A percentile compares a stretch with the other conserved stretches of the same genome.
Conservation (phyloP, 78 protist species). For the Salpingoeca rosetta region DNA sequence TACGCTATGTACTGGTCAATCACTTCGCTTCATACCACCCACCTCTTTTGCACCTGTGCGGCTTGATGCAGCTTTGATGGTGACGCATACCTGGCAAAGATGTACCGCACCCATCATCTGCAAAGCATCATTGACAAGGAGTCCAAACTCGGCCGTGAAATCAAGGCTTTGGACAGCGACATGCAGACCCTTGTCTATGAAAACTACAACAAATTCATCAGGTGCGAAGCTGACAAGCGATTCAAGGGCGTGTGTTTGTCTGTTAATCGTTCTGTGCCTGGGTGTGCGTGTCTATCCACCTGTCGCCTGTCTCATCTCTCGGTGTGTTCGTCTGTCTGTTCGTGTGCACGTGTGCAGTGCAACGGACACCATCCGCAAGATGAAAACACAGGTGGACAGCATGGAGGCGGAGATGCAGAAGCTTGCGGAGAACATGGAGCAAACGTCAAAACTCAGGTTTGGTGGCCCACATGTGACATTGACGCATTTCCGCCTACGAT, state of each 20-base stretch:
- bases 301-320: too few relatives aligned
- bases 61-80: slow-evolving; percentile 11
- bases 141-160: slow-evolving; percentile 10
- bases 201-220: slow-evolving; percentile 88
- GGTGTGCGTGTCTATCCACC: too few relatives aligned
- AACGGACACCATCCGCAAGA: slow-evolving; percentile 80
- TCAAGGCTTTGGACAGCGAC: slow-evolving; percentile 67
- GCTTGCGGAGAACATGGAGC: slow-evolving; percentile 48
- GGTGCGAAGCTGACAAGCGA: background rate
- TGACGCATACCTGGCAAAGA: slow-evolving; percentile 8
- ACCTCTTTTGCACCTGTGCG: background rate
- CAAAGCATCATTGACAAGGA: background rate
- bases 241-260: too few relatives aligned
- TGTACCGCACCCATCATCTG: background rate
- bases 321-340: too few relatives aligned
- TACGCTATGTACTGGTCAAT: too few relatives aligned
- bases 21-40: background rate
- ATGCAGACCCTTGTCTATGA: slow-evolving; percentile 87
- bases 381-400: slow-evolving; percentile 74
- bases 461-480: background rate
- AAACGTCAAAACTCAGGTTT: slow-evolving; percentile 18
- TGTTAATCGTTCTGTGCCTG: too few relatives aligned
- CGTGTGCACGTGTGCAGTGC: slow-evolving; percentile 52
- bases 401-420: slow-evolving; percentile 69
- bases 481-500: too few relatives aligned